Evolutionary conservation across 768 basidiomycete genomes (phyloP), one percentile per base, ranked within the genome.

Genomic region (Holtermannia corniformis): DNA sequence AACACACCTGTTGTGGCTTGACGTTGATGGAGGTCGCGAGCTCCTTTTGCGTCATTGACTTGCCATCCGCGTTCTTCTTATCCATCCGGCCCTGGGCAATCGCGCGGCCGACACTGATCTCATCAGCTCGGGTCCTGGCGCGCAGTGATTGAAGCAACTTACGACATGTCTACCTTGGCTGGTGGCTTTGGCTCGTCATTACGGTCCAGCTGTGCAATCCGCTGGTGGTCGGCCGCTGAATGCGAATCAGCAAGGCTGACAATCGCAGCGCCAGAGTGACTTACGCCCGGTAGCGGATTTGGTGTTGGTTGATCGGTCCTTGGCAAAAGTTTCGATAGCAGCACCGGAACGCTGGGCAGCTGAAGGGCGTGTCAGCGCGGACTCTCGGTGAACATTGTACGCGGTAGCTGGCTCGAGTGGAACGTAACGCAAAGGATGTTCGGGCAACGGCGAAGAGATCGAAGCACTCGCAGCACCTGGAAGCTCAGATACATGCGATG

Each of bases 111-210:
- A 73, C 67, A 10, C 62, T 65, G 42, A 1, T n/a, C n/a, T n/a
- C n/a, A n/a, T 78, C 70, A 24, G 20, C 13, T 23, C 11, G 20
- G 20, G 11, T 14, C 16, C 14, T 19, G 24, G 13, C 24, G 23
- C 24, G 46, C 11, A 21, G 25, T 47, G 22, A 7, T 21, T 3
- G 42, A 2, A 22, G 42, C 21, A 3, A 64, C 67, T 54, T 41
- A 71, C 67, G 62, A 59, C 32, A 51, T 52, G 49, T 66, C 65
- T 59, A 96, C 75, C 75, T 89, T 93, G 49, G 85, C 61, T 44
- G 92, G 92, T 5, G 91, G 90, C 7, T 90, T 88, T 21, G 93
- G 90, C 66, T 93, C 91, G 71, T 96, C 92, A 63, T 95, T 89
- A 42, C 87, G 82, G 73, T 92, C 91, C 41, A 96, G 83, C 67